phyloP scores from a whole-genome alignment of 805 yeast species.

The Myxozyma lipomycoides region DNA sequence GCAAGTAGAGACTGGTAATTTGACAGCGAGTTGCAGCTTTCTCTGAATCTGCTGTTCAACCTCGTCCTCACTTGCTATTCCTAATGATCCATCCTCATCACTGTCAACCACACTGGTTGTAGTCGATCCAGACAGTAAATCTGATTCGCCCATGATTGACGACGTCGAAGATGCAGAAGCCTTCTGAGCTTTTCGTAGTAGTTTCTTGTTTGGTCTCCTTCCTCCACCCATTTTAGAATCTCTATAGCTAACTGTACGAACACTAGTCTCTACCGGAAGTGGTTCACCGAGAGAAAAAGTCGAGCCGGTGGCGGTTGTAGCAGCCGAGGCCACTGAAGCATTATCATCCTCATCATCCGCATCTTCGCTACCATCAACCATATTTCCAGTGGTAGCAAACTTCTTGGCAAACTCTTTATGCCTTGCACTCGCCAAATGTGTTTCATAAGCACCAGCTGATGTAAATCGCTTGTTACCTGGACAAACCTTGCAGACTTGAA shows the following conservation, averaged over 20 bases:
- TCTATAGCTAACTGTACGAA: slow-evolving; percentile 6
- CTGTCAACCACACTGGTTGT: neutral
- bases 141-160: neutral
- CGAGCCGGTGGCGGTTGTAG: slow-evolving; percentile 1
- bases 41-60: slow-evolving; percentile 16
- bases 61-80: slow-evolving; percentile 9
- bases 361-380: neutral
- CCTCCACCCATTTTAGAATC: slow-evolving; percentile 19
- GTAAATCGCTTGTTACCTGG: slow-evolving; percentile 29
- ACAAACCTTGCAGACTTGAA: slow-evolving; percentile 26
- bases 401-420: slow-evolving; percentile 25
- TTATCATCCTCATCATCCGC: neutral
- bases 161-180: slow-evolving; percentile 1
- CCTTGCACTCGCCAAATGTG: slow-evolving; percentile 27
- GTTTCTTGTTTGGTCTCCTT: slow-evolving; percentile 1
- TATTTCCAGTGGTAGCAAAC: neutral
- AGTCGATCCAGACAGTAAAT: neutral
- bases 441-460: slow-evolving; percentile 30
- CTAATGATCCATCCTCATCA: neutral
- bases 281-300: slow-evolving; percentile 11
- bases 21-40: slow-evolving; percentile 25
- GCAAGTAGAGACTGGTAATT: slow-evolving; percentile 38
- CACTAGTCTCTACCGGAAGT: neutral
- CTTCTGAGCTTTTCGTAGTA: slow-evolving; percentile 2
- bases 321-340: neutral